Percentiles rank a stretch among this genome's conserved stretches.
Conservation (phyloP, 768 basidiomycete genomes). For the Daedaleopsis nitida region DNA sequence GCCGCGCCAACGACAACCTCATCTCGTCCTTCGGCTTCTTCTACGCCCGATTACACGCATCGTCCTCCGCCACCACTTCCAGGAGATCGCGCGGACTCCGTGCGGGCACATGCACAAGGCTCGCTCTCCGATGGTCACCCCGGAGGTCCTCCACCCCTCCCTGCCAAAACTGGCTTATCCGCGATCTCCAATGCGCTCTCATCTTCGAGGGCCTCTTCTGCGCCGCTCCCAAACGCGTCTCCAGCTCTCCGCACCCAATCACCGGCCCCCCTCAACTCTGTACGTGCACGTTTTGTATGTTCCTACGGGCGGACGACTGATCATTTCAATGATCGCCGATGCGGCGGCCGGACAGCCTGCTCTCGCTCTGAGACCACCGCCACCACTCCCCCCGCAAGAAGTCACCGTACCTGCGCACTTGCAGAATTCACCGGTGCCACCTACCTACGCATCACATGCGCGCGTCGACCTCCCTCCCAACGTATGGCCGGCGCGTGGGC, state of each 20-base stretch:
- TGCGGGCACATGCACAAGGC: conserved; percentile 2
- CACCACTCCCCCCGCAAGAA: conserved; percentile 27
- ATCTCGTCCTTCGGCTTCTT: conserved; percentile 15
- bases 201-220: conserved; percentile 18
- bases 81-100: conserved; percentile 11
- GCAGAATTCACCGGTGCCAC: conserved; percentile 23
- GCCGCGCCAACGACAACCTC: conserved; percentile 7
- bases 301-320: conserved; percentile 3
- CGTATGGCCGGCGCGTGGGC: conserved; percentile 15
- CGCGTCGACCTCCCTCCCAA: conserved; percentile 6
- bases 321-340: conserved; percentile 15
- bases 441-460: conserved; percentile 22
- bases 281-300: conserved; percentile 14
- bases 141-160: conserved; percentile 40
- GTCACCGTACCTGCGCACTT: conserved; percentile 16
- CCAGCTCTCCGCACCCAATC: conserved; percentile 6
- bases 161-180: conserved; percentile 38
- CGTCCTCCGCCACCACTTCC: conserved; percentile 32
- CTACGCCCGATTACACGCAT: conserved; percentile 25
- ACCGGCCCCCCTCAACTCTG: conserved; percentile 11
- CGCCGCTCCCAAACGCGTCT: conserved; percentile 7
- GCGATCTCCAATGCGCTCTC: conserved; percentile 3
- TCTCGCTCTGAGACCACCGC: conserved; percentile 26
- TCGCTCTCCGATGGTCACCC: conserved; percentile 7
- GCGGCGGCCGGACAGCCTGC: conserved; percentile 15